Conservation (phyloP, 306 rosid species). For the Cucumis melo region DNA sequence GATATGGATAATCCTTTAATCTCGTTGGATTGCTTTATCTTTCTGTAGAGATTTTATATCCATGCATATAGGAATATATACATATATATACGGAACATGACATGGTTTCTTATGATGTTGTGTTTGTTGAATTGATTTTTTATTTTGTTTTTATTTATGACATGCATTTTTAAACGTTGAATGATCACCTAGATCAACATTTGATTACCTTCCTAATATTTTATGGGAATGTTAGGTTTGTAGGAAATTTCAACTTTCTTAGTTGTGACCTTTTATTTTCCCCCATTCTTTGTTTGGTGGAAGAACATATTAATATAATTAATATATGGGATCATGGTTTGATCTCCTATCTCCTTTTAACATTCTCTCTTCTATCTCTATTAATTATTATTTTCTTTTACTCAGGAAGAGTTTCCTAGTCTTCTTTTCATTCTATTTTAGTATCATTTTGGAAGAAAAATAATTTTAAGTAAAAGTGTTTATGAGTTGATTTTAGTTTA, state of each 20-base stretch:
- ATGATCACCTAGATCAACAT: background rate
- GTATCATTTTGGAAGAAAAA: too few species aligned
- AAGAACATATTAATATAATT: background rate
- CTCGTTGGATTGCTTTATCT: conserved; percentile 82
- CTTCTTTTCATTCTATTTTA: too few species aligned
- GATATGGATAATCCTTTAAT: conserved; percentile 76
- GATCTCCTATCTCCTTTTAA: background rate
- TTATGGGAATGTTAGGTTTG: conserved; percentile 6
- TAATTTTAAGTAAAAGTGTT: too few species aligned
- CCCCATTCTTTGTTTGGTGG: background rate
- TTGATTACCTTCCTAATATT: conserved; percentile 1
- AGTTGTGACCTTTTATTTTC: background rate
- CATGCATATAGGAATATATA: background rate
- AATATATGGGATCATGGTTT: background rate
- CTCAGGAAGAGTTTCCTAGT: background rate
- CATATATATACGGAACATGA: background rate
- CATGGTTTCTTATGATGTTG: background rate
- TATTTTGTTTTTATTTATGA: background rate
- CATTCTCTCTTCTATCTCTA: background rate
- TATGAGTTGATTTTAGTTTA: too few species aligned
- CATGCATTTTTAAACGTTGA: background rate
- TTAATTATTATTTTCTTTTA: background rate
- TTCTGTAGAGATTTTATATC: conserved; percentile 32
- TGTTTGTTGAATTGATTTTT: background rate
- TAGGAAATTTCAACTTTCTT: background rate